Percentiles rank a stretch among this genome's conserved stretches.
Conservation (phyloP, 2,329 filamentous ascomycete genomes). For the Bertia moriformis region DNA sequence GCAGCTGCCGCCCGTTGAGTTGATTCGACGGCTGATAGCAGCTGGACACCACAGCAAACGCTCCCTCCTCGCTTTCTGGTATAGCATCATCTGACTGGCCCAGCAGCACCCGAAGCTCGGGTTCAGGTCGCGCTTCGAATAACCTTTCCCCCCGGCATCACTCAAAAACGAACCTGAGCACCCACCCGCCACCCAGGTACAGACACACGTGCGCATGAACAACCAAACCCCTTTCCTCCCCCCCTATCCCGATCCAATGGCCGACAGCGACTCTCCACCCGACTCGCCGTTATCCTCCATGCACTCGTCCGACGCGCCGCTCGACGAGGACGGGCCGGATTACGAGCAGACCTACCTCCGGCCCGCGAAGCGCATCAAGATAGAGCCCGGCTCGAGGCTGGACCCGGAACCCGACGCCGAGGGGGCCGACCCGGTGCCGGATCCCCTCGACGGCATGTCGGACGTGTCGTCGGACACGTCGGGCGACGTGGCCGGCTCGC, state of each 20-base stretch:
- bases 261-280: conserved; percentile 5
- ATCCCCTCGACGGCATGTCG: conserved; percentile 41
- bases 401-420: conserved; percentile 30
- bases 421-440: conserved; percentile 23
- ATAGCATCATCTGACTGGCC: too few relatives aligned
- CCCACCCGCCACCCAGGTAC: too few relatives aligned
- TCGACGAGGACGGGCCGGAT: conserved; percentile 26
- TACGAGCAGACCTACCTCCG: conserved; percentile 23
- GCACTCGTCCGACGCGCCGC: conserved; percentile 27
- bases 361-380: conserved; percentile 31
- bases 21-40: too few relatives aligned
- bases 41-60: too few relatives aligned
- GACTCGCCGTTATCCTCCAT: too few relatives aligned
- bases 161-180: too few relatives aligned
- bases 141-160: too few relatives aligned
- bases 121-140: too few relatives aligned
- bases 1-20: too few relatives aligned
- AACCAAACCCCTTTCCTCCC: conserved; percentile 9
- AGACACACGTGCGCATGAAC: conserved; percentile 10
- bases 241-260: conserved; percentile 6
- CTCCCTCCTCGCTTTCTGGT: too few relatives aligned
- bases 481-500: conserved; percentile 65
- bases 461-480: conserved; percentile 85
- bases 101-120: too few relatives aligned
- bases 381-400: conserved; percentile 25